Percentiles rank a stretch among this genome's conserved stretches.
These are phyloP conservation scores for Solanum pimpinellifolium DNA, from an alignment of 257 asterid species.

Conservation along the genomic window DNA sequence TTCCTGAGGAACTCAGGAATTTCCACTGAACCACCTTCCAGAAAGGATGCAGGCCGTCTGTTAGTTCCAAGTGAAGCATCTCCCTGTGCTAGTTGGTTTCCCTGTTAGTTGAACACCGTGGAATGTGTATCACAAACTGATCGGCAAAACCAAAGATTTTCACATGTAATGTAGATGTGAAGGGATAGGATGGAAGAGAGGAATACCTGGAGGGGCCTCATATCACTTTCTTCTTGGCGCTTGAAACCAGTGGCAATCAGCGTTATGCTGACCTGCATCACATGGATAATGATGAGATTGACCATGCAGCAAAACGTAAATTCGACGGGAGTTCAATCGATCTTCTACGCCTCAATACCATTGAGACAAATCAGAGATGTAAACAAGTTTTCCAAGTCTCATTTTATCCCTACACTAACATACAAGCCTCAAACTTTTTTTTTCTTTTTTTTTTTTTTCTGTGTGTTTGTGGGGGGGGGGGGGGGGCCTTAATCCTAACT, in stretches of 20 bases:
- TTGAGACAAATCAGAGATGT: background rate
- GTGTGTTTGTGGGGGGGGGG: too few relatives aligned
- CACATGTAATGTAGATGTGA: background rate
- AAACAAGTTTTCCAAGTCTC: background rate
- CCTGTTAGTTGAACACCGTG: slow-evolving; percentile 25
- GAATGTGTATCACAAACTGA: background rate
- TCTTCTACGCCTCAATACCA: background rate
- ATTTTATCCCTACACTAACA: background rate
- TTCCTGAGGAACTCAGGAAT: slow-evolving; percentile 86
- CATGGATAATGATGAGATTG: background rate
- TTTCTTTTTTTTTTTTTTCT: too few relatives aligned
- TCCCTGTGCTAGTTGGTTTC: slow-evolving; percentile 47
- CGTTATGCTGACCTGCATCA: slow-evolving; percentile 74
- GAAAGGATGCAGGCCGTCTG: slow-evolving; percentile 56
- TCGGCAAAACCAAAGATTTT: background rate
- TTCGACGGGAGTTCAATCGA: background rate
- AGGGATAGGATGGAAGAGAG: background rate
- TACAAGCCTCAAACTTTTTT: background rate
- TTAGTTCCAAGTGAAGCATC: slow-evolving; percentile 45
- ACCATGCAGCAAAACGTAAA: background rate
- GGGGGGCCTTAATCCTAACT: background rate
- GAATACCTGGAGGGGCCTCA: slow-evolving; percentile 55
- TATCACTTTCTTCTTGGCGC: slow-evolving; percentile 89
- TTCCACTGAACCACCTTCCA: slow-evolving; percentile 64
- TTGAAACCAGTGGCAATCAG: slow-evolving; percentile 92